A percentile compares a stretch with the other conserved stretches of the same genome.
These are phyloP conservation scores for Corchorus olitorius DNA, from an alignment of 345 rosid species.

Conservation along the genomic window DNA sequence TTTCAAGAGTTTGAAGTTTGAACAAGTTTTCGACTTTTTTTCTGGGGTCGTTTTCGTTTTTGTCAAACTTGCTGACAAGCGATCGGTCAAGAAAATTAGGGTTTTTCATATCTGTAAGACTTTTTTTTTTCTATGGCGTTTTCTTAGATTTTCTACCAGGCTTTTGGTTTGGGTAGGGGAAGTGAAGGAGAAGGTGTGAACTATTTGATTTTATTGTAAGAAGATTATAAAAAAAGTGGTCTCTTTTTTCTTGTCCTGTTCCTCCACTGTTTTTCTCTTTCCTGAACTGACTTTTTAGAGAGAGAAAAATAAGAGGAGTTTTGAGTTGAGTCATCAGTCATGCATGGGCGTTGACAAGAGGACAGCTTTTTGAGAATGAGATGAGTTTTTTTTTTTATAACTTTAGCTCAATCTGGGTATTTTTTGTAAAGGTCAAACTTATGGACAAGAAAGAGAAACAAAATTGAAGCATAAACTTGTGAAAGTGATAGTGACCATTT, in stretches of 20 bases:
- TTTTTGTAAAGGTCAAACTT: conserved; percentile 22
- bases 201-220: conserved; percentile 3
- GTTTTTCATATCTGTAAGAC: conserved; percentile 19
- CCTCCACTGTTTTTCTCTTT: not conserved
- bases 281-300: conserved; percentile 16
- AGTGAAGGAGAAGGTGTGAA: conserved; percentile 5
- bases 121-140: not conserved
- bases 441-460: conserved; percentile 15
- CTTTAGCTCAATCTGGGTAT: conserved; percentile 20
- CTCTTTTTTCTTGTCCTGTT: not conserved
- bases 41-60: conserved; percentile 25
- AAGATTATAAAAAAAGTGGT: not conserved
- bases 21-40: not conserved
- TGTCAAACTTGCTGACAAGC: conserved; percentile 35
- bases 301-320: conserved; percentile 19
- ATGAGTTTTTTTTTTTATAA: not conserved
- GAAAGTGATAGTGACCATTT: conserved; percentile 24
- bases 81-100: conserved; percentile 40
- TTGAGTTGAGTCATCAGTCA: conserved; percentile 28
- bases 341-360: conserved; percentile 39
- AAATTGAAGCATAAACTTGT: conserved; percentile 19
- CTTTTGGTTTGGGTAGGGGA: not conserved
- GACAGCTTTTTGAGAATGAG: conserved; percentile 14
- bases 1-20: not conserved
- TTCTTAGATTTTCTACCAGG: conserved; percentile 10